Base-by-base conservation (phyloP, 192 early-diverging fungal genomes). In the Coemansia sp. region DNA sequence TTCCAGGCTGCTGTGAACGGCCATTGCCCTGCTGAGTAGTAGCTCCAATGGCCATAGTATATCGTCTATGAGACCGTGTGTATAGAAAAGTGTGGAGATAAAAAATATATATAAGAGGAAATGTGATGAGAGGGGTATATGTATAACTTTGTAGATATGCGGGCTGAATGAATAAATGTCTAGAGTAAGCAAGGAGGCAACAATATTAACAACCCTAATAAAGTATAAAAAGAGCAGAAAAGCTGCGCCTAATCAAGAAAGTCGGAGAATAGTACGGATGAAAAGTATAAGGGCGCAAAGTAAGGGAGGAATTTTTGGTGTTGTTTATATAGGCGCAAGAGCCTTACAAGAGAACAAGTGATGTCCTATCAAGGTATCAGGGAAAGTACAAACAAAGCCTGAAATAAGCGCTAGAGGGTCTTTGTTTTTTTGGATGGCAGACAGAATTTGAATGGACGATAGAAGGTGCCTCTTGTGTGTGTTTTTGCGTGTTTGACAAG, bases 1-100 rank as follows among this genome's bases (percentile, higher is more conserved):
- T 30, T 6, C 78, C 78, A 8, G 75, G 59, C 16, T 9, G 48
- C 23, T 42, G 56, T n/a, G 45, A 25, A 16, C 67, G 63, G 26
- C 21, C 20, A 30, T 39, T 35, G 43, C 61, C 55, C 15, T 56
- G 26, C 33, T 30, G 53, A n/a, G 53, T 4, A n/a, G 53, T 31
- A 34, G 28, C 16, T 29, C 31, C 31, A 34, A 31, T 16, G 13
- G 31, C 53, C 53, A 56, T 56, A 5, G 4, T 49, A 25, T 49
- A 40, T 53, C 26, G 62, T 3, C 9, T 40, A 2, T 25, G 46
- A 4, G n/a, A 15, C 42, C 53, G 55, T 66, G 30, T 39, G 59
- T 23, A 45, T 23, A 60, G 5, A 18, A 30, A 45, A 60, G 6
- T 35, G 58, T 39, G 35, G 35, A 20, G 40, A 20, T 46, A 18